These are phyloP conservation scores for Yarrowia keelungensis DNA, from an alignment of 805 yeast genomes.

Conservation along the genomic window DNA sequence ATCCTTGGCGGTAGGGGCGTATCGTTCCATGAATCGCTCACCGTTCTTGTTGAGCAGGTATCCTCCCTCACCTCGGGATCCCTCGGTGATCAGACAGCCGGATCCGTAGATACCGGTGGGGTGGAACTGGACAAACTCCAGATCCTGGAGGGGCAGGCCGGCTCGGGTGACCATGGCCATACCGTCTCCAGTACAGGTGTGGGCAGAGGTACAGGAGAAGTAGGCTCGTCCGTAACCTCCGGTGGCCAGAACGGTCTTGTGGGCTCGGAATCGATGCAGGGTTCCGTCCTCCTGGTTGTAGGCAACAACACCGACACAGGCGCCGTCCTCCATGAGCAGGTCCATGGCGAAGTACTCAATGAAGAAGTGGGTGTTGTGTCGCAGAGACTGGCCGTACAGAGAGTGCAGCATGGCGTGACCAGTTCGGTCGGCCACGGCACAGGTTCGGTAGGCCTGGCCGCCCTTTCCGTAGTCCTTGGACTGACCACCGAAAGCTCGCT, in stretches of 20 bases:
- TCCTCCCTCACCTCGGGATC: constrained; percentile 99
- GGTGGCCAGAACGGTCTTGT: constrained; percentile 94
- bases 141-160: constrained; percentile 95
- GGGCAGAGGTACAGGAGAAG: constrained; percentile 98
- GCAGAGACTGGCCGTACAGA: constrained; percentile 91
- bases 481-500: constrained; percentile 99
- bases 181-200: constrained; percentile 99
- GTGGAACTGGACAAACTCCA: constrained; percentile 98
- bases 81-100: constrained; percentile 98
- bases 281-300: constrained; percentile 99
- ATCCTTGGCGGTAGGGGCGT: constrained; percentile 98
- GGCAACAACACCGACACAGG: constrained; percentile 95
- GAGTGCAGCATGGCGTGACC: constrained; percentile 98
- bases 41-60: constrained; percentile 95
- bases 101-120: constrained; percentile 99
- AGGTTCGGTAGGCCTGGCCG: constrained; percentile 98
- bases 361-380: constrained; percentile 97
- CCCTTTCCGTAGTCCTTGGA: constrained; percentile 94
- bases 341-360: constrained; percentile 97
- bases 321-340: constrained; percentile 92
- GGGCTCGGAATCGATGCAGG: constrained; percentile 95
- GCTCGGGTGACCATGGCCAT: constrained; percentile 98
- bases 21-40: constrained; percentile 99
- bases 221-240: constrained; percentile 99
- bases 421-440: constrained; percentile 99